These are phyloP conservation scores for Mimosa pudica DNA, from an alignment of 306 rosid genomes.

Conservation along the genomic window DNA sequence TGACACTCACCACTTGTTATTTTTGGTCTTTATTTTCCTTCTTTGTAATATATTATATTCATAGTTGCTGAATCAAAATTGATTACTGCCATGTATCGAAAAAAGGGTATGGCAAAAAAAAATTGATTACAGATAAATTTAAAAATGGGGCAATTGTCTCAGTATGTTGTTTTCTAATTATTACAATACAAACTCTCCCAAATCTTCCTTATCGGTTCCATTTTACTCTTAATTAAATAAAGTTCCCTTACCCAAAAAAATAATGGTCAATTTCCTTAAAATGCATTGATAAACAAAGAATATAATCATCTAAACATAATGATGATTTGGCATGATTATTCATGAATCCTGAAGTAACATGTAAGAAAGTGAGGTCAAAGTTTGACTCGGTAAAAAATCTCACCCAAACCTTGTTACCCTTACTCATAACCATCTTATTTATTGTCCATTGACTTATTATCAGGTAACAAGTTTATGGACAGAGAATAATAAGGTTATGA, in stretches of 20 bases:
- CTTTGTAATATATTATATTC: no score
- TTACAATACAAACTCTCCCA: neutral
- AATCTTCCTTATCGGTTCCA: neutral
- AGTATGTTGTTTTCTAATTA: no score
- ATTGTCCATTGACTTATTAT: no score
- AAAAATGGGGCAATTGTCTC: neutral
- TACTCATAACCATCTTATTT: no score
- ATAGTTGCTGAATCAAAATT: neutral
- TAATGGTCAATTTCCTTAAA: neutral
- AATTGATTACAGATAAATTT: neutral
- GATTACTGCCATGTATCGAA: no score
- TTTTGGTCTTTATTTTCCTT: no score
- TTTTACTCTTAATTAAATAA: no score
- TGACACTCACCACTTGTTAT: neutral
- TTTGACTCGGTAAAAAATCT: neutral
- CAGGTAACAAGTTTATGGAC: no score
- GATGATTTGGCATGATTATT: neutral
- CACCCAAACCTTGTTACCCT: no score
- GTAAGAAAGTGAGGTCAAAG: neutral
- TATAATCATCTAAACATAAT: neutral
- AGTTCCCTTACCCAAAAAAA: no score
- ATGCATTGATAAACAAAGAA: neutral
- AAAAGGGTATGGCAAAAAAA: no score
- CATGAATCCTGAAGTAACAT: neutral
- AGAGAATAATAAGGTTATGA: no score